Evolutionary conservation across 2,329 filamentous ascomycete species (phyloP).

Genomic region (Ceratocystis papillata): DNA sequence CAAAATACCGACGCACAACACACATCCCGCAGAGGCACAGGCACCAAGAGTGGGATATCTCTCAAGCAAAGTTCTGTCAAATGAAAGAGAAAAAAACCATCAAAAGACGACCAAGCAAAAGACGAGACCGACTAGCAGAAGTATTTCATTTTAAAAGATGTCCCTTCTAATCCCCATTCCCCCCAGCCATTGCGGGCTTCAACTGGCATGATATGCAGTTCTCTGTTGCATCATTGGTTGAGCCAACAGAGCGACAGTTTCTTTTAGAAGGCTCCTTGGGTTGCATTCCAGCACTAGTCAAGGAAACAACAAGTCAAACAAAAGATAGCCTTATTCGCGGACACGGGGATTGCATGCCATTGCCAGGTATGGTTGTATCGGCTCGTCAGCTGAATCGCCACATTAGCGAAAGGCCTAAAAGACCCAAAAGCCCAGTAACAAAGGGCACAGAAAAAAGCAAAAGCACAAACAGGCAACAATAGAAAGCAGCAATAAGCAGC

Average conservation of each 20-base stretch:
- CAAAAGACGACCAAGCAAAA: neutral
- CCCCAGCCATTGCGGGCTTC: neutral
- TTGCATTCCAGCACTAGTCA: neutral
- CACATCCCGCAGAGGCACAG: too few relatives aligned
- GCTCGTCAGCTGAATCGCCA: neutral
- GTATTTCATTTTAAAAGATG: neutral
- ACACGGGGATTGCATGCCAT: conserved; percentile 1
- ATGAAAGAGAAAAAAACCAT: too few relatives aligned
- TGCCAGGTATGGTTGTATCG: neutral
- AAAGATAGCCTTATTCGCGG: neutral
- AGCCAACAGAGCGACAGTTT: too few relatives aligned
- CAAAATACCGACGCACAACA: too few relatives aligned
- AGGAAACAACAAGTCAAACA: neutral
- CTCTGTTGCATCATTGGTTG: neutral
- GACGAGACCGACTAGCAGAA: neutral
- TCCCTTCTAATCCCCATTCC: neutral
- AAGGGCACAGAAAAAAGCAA: neutral
- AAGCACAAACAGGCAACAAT: neutral
- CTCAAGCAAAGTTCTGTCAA: too few relatives aligned
- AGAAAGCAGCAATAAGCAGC: neutral
- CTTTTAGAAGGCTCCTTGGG: neutral
- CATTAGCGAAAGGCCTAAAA: neutral
- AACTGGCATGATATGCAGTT: neutral
- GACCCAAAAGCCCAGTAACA: neutral
- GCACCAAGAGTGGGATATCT: too few relatives aligned